These are phyloP conservation scores for Pseudonectria foliicola DNA, from an alignment of 2,329 filamentous ascomycete genomes.

Conservation along the genomic window DNA sequence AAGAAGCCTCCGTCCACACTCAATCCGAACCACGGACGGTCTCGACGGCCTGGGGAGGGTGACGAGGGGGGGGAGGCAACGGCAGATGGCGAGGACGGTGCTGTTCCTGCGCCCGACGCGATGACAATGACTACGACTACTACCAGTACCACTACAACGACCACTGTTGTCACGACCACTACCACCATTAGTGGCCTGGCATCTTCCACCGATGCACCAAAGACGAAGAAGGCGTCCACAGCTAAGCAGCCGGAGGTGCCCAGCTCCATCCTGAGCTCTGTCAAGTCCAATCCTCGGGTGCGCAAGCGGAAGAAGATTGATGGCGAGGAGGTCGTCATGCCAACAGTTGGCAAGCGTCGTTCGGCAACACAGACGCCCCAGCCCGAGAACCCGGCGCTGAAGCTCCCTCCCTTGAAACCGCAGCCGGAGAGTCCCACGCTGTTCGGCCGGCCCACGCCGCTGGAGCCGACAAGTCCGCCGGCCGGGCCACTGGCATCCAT, in stretches of 20 bases:
- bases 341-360: slow-evolving; percentile 14
- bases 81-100: not conserved
- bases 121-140: too few relatives aligned
- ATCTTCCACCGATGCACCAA: too few relatives aligned
- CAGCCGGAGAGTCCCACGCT: slow-evolving; percentile 10
- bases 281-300: slow-evolving; percentile 41
- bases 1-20: slow-evolving; percentile 26
- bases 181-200: too few relatives aligned
- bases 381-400: slow-evolving; percentile 10
- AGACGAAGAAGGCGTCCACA: too few relatives aligned
- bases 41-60: slow-evolving; percentile 16
- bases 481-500: slow-evolving; percentile 24
- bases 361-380: slow-evolving; percentile 3
- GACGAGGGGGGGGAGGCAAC: too few relatives aligned
- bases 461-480: slow-evolving; percentile 24
- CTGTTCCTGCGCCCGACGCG: not conserved
- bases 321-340: slow-evolving; percentile 28
- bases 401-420: slow-evolving; percentile 25
- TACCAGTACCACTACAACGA: too few relatives aligned
- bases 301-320: slow-evolving; percentile 41
- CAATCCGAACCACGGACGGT: slow-evolving; percentile 30
- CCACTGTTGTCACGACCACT: too few relatives aligned
- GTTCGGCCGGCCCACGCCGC: slow-evolving; percentile 17
- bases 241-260: too few relatives aligned
- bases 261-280: slow-evolving; percentile 43